Evolutionary conservation across 78 protist species (phyloP), one percentile per base, ranked within the genome.

Genomic region (Creolimax fragrantissima): DNA sequence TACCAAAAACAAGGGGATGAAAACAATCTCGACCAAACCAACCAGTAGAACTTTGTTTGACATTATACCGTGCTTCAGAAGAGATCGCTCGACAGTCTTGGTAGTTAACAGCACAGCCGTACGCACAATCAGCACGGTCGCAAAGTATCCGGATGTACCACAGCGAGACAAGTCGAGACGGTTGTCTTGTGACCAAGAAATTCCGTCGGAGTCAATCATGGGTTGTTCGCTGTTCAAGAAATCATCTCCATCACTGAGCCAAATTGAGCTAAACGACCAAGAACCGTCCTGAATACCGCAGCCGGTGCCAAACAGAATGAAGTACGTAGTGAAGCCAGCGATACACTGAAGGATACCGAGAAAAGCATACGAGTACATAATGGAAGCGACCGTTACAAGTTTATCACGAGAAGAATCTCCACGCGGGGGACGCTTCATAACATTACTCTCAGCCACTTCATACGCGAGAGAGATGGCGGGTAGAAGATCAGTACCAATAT

Each of bases 401-500:
- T 90, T 90, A 90, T 90, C 92, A 11, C 67, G 35, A 3, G 94
- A 90, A 45, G 45, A 17, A 89, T 92, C 17, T 35, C 96, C 96
- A 89, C 99, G 96, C 35, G 99, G 98, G 41, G 92, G 94, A n/a
- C 97, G 91, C 39, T 91, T 58, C 99, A 98, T 98, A 41, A 98
- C 96, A 93, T 95, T 96, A 35, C 44, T 6, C 92, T 98, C 99
- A 41, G 96, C 92, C 44, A 2, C 43, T 85, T 97, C 99, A 83
- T 96, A 95, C 42, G 98, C 99, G 24, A 96, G 90, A 2, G 98
- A 92, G 44, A 98, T 96, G 35, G 98, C 99, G n/a, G 99, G 99
- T 17, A 92, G 81, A 84, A 98, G 81, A 67, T 98, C 99, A 2
- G 98, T 97, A 39, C 98, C 99, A 7, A 97, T 93, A 91, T 97